phyloP scores from a whole-genome alignment of 208 protist genomes.

The Wallacemonas collosoma region DNA sequence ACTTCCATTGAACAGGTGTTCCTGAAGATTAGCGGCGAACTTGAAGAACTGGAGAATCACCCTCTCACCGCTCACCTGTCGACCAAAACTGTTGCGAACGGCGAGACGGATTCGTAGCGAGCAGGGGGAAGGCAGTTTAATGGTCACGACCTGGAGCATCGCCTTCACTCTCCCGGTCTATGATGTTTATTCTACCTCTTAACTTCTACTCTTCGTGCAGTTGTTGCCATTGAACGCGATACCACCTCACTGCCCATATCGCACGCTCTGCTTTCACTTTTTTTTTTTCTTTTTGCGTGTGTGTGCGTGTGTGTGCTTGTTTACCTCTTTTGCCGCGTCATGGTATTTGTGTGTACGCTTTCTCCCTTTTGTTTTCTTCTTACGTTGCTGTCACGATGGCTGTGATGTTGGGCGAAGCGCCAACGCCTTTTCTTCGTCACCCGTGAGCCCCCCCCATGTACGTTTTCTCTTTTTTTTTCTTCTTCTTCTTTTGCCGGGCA shows the following conservation, averaged over 20 bases:
- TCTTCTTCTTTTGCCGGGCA: not conserved
- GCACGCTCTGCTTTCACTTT: no score
- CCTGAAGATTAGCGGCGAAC: conserved; percentile 41
- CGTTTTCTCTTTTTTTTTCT: not conserved
- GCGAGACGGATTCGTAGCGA: not conserved
- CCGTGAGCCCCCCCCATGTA: not conserved
- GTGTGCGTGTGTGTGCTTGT: no score
- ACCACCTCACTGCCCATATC: no score
- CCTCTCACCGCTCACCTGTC: conserved; percentile 14
- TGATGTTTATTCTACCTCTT: no score
- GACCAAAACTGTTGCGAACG: not conserved
- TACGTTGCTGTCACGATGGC: not conserved
- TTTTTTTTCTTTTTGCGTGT: no score
- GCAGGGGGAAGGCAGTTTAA: no score
- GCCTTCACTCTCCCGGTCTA: no score
- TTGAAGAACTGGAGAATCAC: conserved; percentile 15
- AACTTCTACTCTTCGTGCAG: no score
- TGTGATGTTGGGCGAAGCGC: not conserved
- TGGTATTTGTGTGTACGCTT: not conserved
- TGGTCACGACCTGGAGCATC: no score
- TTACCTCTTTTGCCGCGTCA: no score
- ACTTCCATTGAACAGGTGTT: conserved; percentile 88
- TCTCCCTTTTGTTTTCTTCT: conserved; percentile 1
- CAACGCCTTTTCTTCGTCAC: no score
- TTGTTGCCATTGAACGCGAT: no score